Evolutionary conservation across 306 rosid species (phyloP).

Genomic region (Gillenia trifoliata): DNA sequence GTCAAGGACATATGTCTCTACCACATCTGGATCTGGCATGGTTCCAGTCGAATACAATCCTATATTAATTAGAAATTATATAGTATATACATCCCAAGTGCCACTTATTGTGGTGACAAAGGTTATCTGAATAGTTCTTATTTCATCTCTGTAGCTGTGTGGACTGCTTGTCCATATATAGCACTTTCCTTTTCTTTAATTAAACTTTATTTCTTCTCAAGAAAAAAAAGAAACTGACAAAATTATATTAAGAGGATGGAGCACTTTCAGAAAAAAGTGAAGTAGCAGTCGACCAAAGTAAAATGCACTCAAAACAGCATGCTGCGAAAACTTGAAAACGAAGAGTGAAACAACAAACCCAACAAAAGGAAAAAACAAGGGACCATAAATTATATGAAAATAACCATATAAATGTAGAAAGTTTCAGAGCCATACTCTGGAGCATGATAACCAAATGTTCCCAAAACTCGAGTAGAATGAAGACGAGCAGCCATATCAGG

Average conservation of each 20-base stretch:
- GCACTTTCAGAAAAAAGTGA: background rate
- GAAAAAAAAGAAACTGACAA: background rate
- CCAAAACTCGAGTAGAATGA: slow-evolving; percentile 54
- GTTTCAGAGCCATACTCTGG: slow-evolving; percentile 39
- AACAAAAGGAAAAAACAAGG: background rate
- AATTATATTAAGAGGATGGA: too few species aligned
- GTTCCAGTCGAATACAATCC: background rate
- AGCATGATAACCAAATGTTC: slow-evolving; percentile 57
- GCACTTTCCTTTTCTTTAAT: background rate
- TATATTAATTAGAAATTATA: too few species aligned
- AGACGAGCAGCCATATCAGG: slow-evolving; percentile 64
- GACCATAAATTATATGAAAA: background rate
- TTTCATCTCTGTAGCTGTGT: too few species aligned
- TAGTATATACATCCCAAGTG: too few species aligned
- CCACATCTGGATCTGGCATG: background rate
- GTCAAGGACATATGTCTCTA: background rate
- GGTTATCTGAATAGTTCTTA: too few species aligned
- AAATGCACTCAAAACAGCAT: background rate
- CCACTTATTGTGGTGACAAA: too few species aligned
- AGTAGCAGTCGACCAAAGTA: background rate
- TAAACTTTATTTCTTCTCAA: background rate
- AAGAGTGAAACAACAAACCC: background rate
- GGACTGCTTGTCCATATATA: background rate
- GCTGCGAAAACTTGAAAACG: background rate
- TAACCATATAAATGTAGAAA: background rate